These are phyloP conservation scores for Xylariaceae sp. DNA, from an alignment of 2,329 filamentous ascomycete species.

Conservation along the genomic window DNA sequence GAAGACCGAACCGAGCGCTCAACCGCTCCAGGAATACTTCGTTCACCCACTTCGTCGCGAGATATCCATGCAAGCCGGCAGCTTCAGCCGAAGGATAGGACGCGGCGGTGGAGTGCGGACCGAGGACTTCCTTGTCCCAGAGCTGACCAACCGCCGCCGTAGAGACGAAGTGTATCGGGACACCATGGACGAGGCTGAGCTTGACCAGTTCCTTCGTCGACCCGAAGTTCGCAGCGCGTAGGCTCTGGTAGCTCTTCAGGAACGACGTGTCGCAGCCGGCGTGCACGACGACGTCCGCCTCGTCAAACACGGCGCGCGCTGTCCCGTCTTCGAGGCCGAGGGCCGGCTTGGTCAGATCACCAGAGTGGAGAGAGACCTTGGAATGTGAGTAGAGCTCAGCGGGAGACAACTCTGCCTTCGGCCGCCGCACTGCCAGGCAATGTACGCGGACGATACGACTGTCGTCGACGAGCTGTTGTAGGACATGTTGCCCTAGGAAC, in stretches of 20 bases:
- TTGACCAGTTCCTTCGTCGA: slow-evolving; percentile 28
- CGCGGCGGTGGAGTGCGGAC: no score
- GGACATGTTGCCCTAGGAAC: slow-evolving; percentile 7
- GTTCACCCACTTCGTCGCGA: slow-evolving; percentile 31
- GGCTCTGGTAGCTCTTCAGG: slow-evolving; percentile 32
- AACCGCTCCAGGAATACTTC: slow-evolving; percentile 30
- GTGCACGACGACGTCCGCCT: slow-evolving; percentile 44
- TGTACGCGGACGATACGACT: slow-evolving; percentile 10
- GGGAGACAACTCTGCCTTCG: no score
- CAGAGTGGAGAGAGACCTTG: no score
- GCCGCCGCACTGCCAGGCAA: slow-evolving; percentile 20
- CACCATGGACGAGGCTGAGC: slow-evolving; percentile 13
- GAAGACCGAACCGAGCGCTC: background rate
- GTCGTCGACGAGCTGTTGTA: slow-evolving; percentile 2
- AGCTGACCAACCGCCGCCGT: slow-evolving; percentile 19
- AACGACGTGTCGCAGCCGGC: slow-evolving; percentile 37
- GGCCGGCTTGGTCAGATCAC: slow-evolving; percentile 3
- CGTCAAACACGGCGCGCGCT: slow-evolving; percentile 25
- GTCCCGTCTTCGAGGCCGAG: slow-evolving; percentile 1
- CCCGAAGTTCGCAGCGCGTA: slow-evolving; percentile 31
- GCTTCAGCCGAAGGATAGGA: background rate
- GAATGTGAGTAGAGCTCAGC: no score
- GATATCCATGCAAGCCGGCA: slow-evolving; percentile 28
- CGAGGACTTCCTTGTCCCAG: no score
- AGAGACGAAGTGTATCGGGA: slow-evolving; percentile 36